phyloP scores from a whole-genome alignment of 257 asterid genomes.

The Gentiana straminea region DNA sequence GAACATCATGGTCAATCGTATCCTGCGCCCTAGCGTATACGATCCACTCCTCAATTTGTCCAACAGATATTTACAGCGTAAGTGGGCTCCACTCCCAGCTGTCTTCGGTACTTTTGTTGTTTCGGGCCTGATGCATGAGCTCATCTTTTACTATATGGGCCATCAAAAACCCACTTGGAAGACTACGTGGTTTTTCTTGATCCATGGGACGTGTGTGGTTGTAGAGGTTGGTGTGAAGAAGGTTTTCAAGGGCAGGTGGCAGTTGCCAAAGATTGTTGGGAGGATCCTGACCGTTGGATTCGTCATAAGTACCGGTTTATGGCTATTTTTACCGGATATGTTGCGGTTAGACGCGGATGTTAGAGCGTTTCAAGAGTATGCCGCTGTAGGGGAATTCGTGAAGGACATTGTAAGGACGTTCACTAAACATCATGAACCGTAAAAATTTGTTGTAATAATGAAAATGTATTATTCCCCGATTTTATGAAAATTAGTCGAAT shows the following conservation, averaged over 20 bases:
- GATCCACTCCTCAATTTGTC: conserved; percentile 9
- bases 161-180: conserved; percentile 32
- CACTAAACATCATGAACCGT: too few relatives aligned
- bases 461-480: too few relatives aligned
- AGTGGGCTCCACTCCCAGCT: conserved; percentile 23
- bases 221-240: conserved; percentile 29
- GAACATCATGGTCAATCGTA: conserved; percentile 20
- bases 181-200: conserved; percentile 26
- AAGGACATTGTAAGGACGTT: neutral
- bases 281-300: neutral
- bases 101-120: conserved; percentile 17
- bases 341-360: neutral
- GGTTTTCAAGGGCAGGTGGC: neutral
- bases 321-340: neutral
- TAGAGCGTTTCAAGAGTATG: neutral
- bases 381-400: neutral
- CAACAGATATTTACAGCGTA: conserved; percentile 4
- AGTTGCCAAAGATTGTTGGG: neutral
- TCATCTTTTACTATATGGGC: conserved; percentile 31
- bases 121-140: conserved; percentile 57
- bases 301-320: neutral
- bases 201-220: conserved; percentile 30
- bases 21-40: conserved; percentile 21
- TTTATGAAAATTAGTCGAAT: too few relatives aligned
- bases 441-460: too few relatives aligned